phyloP scores from a whole-genome alignment of 75 land plant genomes.

The Sequoia sempervirens region DNA sequence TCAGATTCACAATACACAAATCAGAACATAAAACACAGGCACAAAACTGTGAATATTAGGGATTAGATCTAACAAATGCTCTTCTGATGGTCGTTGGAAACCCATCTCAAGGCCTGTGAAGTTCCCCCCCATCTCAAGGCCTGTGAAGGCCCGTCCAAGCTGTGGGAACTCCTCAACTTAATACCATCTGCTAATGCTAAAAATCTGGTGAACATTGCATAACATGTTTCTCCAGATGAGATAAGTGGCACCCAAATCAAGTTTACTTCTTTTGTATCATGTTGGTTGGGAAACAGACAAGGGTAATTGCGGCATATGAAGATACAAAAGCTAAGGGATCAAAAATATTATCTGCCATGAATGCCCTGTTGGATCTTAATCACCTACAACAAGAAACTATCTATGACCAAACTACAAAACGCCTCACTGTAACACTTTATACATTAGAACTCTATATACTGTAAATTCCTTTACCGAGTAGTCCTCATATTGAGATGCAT shows the following conservation, averaged over 20 bases:
- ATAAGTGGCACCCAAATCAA: background rate
- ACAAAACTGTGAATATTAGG: background rate
- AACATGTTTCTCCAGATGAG: background rate
- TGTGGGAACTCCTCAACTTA: background rate
- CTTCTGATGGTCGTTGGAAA: background rate
- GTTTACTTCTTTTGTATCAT: background rate
- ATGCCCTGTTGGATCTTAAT: background rate
- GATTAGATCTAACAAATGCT: background rate
- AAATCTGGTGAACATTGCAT: background rate
- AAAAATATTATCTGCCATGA: background rate
- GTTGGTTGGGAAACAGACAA: background rate
- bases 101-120: background rate
- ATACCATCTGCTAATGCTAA: background rate
- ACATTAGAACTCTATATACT: background rate
- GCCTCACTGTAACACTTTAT: background rate
- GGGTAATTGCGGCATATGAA: background rate
- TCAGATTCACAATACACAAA: background rate
- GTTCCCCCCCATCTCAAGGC: too few species aligned
- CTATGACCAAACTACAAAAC: background rate
- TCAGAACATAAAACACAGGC: background rate
- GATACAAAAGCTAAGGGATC: background rate
- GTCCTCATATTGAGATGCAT: background rate
- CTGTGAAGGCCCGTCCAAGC: background rate
- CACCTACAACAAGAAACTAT: background rate
- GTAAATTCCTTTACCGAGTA: slow-evolving; percentile 1